Base-by-base conservation (phyloP, 2,329 filamentous ascomycete genomes). In the Keithomyces neogunnii region DNA sequence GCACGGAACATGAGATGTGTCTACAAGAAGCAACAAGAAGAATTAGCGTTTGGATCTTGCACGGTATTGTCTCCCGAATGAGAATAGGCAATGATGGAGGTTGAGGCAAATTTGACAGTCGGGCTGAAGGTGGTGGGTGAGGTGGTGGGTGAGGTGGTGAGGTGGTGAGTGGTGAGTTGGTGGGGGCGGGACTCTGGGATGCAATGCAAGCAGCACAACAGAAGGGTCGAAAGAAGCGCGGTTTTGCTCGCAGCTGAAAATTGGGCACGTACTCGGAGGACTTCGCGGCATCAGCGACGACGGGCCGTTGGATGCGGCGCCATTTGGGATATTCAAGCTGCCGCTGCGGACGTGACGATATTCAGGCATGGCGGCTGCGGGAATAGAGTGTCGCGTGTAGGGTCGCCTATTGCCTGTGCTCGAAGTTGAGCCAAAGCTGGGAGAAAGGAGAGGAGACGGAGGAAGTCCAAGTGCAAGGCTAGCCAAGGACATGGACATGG, bases 1-100 rank as follows among this genome's bases (percentile, higher is more conserved):
- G 86, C 93, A 99, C 39, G 93, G 93, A 44, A 99, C 93, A 74
- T 97, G 93, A 55, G 91, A 87, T 19, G 93, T 96, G 70, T 96
- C 92, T 96, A 57, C 54, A 48, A 30, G 10, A 30, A 7, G 3
- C 3, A 39, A 29, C 10, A 39, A 47, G n/a, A 38, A 3, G 29
- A 19, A 6, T 52, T 28, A 52, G 51, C 51, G 30, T 9, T 31
- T 8, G 35, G 1, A 40, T 48, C 11, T 13, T 10, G 6, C 19
- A 5, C 29, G 35, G 9, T n/a, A 38, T 6, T 6, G 6, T 6
- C 6, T 35, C 33, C 33, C 33, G 33, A 35, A 11, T 7, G 33
- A 35, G 33, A 6, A 11, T 6, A 7, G 19, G 19, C 19, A 19
- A 19, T 19, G 19, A 19, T 19, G 19, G 19, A 19, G 19, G 19